Conservation (phyloP, 352 stramenopile species). For the Phytophthora palmivora region DNA sequence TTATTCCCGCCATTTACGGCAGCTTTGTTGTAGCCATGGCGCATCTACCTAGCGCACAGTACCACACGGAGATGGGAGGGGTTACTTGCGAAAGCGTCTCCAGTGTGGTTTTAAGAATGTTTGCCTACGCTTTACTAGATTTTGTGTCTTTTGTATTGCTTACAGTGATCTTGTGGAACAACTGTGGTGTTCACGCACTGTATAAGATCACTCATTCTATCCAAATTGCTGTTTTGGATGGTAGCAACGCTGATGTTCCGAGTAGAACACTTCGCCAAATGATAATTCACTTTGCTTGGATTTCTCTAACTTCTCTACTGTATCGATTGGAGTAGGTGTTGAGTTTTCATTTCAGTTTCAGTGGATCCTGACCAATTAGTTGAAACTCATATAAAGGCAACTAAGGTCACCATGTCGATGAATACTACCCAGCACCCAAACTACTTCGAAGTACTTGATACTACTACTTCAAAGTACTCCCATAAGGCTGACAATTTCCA, state of each 20-base stretch:
- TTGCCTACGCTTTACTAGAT: constrained; percentile 21
- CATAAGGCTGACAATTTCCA: no score
- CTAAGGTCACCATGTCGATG: no score
- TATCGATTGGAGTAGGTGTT: no score
- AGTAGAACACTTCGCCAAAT: constrained; percentile 20
- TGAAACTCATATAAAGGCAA: no score
- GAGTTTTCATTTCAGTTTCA: no score
- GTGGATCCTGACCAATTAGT: no score
- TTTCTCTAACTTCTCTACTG: no score
- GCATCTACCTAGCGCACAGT: constrained; percentile 2
- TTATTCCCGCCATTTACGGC: constrained; percentile 4
- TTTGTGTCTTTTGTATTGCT: constrained; percentile 21
- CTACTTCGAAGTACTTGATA: no score
- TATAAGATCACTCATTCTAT: constrained; percentile 14
- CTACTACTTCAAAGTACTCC: no score
- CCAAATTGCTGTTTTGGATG: constrained; percentile 21
- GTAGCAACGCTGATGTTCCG: constrained; percentile 7
- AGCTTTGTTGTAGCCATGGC: constrained; percentile 7
- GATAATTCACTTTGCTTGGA: no score
- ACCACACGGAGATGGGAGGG: constrained; percentile 8
- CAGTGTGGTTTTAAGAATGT: constrained; percentile 1
- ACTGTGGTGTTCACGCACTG: constrained; percentile 18
- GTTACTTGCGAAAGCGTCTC: background rate
- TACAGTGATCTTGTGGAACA: constrained; percentile 2
- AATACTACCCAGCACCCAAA: no score